Conservation (phyloP, 2,329 filamentous ascomycete species). For the Penicillium sp. region DNA sequence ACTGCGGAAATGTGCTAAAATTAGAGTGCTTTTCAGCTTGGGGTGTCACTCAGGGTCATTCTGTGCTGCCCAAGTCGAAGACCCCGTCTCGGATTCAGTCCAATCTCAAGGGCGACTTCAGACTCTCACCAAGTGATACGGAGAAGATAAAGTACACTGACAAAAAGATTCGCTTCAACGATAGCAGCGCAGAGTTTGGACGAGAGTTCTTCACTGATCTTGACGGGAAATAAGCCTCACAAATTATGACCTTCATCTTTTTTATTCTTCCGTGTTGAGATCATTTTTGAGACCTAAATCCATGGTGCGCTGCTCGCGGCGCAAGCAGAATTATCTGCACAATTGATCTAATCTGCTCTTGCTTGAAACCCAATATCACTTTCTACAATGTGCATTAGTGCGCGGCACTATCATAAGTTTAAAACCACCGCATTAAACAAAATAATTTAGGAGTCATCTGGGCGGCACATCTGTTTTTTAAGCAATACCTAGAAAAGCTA, state of each 20-base stretch:
- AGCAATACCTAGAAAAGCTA: too few species aligned
- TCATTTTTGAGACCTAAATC: background rate
- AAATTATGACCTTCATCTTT: too few species aligned
- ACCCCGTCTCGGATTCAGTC: conserved; percentile 45
- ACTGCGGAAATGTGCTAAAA: background rate
- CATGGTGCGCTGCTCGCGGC: too few species aligned
- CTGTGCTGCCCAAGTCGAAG: conserved; percentile 58
- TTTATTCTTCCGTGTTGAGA: background rate
- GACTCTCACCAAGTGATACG: conserved; percentile 60
- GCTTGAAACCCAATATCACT: background rate
- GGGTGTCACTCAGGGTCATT: conserved; percentile 55
- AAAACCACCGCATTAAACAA: too few species aligned
- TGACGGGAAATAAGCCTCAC: conserved; percentile 53
- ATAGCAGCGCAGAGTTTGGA: conserved; percentile 58
- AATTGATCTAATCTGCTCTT: too few species aligned
- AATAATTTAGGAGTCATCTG: too few species aligned
- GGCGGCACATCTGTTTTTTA: too few species aligned
- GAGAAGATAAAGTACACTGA: conserved; percentile 58
- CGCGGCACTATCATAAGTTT: background rate
- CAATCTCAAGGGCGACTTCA: conserved; percentile 58
- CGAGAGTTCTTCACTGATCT: conserved; percentile 62
- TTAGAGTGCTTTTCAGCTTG: conserved; percentile 44
- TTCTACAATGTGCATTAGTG: background rate
- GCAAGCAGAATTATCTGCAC: too few species aligned
- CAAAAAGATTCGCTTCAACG: conserved; percentile 65